Evolutionary conservation across 192 early-diverging fungal genomes (phyloP), one percentile per base, ranked within the genome.

Genomic region (Entophlyctis helioformis): DNA sequence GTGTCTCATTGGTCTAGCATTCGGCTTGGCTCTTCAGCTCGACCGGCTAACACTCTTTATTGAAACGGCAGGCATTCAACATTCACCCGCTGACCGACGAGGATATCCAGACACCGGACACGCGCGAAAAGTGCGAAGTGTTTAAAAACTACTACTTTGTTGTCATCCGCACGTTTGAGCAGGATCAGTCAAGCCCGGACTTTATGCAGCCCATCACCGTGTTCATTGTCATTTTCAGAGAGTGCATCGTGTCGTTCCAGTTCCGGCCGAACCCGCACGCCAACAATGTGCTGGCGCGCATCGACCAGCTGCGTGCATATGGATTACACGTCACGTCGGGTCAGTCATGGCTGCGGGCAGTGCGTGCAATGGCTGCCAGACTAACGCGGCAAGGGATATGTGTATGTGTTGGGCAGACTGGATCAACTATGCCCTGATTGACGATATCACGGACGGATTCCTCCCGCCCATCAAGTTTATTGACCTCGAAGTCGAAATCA

Each of bases 351-450:
- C 50, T 2, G 41, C 53, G 0, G n/a, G n/a, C n/a, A n/a, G n/a
- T n/a, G n/a, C n/a, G n/a, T n/a, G n/a, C n/a, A n/a, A n/a, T n/a
- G n/a, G n/a, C n/a, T n/a, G n/a, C n/a, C n/a, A n/a, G n/a, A n/a
- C n/a, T n/a, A n/a, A n/a, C n/a, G n/a, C n/a, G n/a, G n/a, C n/a
- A n/a, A n/a, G n/a, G n/a, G n/a, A n/a, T n/a, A n/a, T n/a, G n/a
- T n/a, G n/a, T n/a, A n/a, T n/a, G n/a, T n/a, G n/a, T n/a, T n/a
- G n/a, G n/a, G n/a, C 67, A 54, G 91, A 97, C 61, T 97, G 94
- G 94, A 83, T 97, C 44, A 89, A 87, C 66, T 97, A 97, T 50
- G 89, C 89, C 0, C 56, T 97, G 12, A 74, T 97, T 50, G 94
- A 97, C 63, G 91, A 92, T 48, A 85, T 98, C 44, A 90, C 86